A percentile compares a stretch with the other conserved stretches of the same genome.
Conservation (phyloP, 305 asterid species). For the Plantago coronopus region DNA sequence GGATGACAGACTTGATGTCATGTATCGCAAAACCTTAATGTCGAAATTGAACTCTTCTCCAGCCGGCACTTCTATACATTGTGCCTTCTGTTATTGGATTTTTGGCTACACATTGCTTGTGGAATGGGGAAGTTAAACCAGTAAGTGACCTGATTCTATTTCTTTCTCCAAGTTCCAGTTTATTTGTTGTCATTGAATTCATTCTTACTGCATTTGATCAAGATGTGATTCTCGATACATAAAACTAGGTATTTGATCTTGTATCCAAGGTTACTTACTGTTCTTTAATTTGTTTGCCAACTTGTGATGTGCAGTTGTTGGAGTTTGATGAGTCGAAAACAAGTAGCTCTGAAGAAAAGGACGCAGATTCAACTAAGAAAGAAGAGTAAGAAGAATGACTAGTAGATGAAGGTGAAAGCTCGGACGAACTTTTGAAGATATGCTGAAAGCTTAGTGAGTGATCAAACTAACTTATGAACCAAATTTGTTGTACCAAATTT, state of each 20-base stretch:
- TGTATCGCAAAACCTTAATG: neutral
- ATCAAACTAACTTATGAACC: constrained; percentile 18
- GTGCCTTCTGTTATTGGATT: constrained; percentile 89
- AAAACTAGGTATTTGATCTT: neutral
- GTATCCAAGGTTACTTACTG: neutral
- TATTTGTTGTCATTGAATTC: neutral
- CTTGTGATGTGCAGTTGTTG: constrained; percentile 44
- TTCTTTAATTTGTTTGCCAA: neutral
- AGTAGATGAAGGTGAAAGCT: constrained; percentile 14
- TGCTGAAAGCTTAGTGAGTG: neutral
- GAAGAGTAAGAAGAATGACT: constrained; percentile 32
- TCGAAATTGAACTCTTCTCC: constrained; percentile 25
- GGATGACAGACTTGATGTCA: neutral
- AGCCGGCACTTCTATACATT: constrained; percentile 91
- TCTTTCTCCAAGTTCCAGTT: neutral
- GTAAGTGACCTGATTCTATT: constrained; percentile 32
- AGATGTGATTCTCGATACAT: no score
- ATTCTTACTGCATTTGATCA: no score
- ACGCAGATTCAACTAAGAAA: constrained; percentile 25
- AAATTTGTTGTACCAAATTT: constrained; percentile 26
- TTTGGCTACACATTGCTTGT: constrained; percentile 75
- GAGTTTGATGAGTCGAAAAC: constrained; percentile 60
- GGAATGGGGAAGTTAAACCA: constrained; percentile 85
- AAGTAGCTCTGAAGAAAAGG: constrained; percentile 24
- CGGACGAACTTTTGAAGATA: neutral